Evolutionary conservation across 352 stramenopile species (phyloP), one percentile per base, ranked within the genome.

Genomic region (Globisporangium barbulae): DNA sequence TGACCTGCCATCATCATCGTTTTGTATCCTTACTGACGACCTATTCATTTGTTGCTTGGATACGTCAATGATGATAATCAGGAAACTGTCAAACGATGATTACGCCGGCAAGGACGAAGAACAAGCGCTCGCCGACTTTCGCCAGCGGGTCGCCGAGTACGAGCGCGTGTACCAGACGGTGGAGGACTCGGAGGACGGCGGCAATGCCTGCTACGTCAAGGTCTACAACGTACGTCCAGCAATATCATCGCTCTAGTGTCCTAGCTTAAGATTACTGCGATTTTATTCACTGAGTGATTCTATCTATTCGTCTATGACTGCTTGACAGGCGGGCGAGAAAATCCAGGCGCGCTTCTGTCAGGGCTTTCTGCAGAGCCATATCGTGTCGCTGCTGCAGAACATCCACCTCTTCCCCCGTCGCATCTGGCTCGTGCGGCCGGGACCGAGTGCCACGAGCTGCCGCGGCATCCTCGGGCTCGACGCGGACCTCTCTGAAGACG

Each of bases 161-260:
- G 83, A 97, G 65, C 93, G 97, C 49, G 79, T 93, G 39, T 97
- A 98, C 70, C 89, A 98, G 69, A 93, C 91, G 2, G 78, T 98
- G 8, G 91, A 97, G 50, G 93, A 98, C 71, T 81, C 67, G 17
- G 79, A 90, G 55, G 81, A 93, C 68, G 68, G 78, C 19, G 83
- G 83, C 22, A 82, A 88, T 30, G 87, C 90, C 25, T 93, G 89
- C 65, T 98, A 97, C 65, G 91, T 97, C 57, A 98, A 98, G 66
- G 81, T 98, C 3, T 95, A 94, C 73, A 98, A 98, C 49, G 86
- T 94, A 50, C 25, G 67, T 69, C 25, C 25, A 28, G 25, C 25
- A 8, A 4, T 48, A 15, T 48, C 0, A 41, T 41, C 35, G 12
- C 9, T 17, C 35, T 41, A 3, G 9, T 0, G 12, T 41, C 35